Percentiles rank a stretch among this genome's conserved stretches.
Evolutionary conservation across 345 rosid species (phyloP).

Genomic region (Theobroma cacao): DNA sequence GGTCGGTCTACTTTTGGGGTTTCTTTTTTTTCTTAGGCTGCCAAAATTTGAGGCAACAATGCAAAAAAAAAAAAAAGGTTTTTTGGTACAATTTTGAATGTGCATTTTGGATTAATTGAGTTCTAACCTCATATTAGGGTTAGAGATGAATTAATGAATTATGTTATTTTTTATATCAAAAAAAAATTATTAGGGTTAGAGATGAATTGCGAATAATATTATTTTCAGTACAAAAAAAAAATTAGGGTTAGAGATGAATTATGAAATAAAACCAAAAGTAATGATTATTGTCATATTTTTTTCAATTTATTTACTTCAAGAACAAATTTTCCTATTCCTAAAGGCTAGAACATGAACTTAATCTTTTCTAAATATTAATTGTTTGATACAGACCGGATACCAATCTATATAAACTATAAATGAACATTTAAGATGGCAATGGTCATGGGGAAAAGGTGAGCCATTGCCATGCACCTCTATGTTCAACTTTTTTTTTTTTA

Average conservation of each 20-base stretch:
- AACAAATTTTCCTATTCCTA: too few relatives aligned
- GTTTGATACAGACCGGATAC: constrained; percentile 19
- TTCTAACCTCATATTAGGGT: not conserved
- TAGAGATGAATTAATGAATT: too few relatives aligned
- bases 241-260: not conserved
- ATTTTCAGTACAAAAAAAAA: too few relatives aligned
- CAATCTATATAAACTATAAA: not conserved
- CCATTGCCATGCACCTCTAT: not conserved
- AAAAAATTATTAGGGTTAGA: not conserved
- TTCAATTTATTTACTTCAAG: too few relatives aligned
- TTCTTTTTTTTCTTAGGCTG: not conserved
- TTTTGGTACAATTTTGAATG: not conserved
- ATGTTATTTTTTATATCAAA: too few relatives aligned
- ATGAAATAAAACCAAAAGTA: too few relatives aligned
- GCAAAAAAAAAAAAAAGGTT: not conserved
- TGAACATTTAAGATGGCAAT: not conserved
- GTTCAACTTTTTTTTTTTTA: not conserved
- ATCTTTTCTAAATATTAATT: constrained; percentile 14
- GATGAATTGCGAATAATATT: too few relatives aligned
- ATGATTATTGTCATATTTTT: too few relatives aligned
- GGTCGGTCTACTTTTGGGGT: constrained; percentile 19
- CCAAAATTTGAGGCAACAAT: not conserved
- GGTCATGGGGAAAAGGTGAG: not conserved
- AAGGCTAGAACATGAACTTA: too few relatives aligned
- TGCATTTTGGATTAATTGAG: not conserved